phyloP scores from a whole-genome alignment of 345 rosid species.

The Hypericum androsaemum region DNA sequence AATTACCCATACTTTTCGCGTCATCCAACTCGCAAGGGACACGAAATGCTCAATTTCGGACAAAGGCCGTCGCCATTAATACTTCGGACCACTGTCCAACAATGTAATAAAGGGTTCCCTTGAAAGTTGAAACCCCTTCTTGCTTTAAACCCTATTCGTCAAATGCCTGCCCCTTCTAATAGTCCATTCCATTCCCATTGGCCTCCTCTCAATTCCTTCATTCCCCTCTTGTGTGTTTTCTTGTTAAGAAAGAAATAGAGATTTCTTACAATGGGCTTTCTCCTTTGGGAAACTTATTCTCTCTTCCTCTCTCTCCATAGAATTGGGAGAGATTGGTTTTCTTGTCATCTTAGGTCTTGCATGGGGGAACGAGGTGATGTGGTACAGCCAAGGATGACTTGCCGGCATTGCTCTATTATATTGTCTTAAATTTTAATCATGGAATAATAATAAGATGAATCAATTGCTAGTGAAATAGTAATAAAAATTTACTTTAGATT shows the following conservation, averaged over 20 bases:
- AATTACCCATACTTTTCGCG: slow-evolving; percentile 10
- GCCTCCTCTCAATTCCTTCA: slow-evolving; percentile 16
- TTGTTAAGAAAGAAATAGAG: slow-evolving; percentile 4
- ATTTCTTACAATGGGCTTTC: slow-evolving; percentile 13
- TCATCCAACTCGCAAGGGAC: slow-evolving; percentile 7
- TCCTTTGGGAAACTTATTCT: slow-evolving; percentile 21
- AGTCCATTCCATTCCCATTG: slow-evolving; percentile 20
- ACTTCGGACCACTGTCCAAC: not conserved
- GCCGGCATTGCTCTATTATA: slow-evolving; percentile 28
- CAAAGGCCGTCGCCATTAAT: slow-evolving; percentile 18
- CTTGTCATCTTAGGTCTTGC: slow-evolving; percentile 23
- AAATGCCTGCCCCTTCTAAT: slow-evolving; percentile 16
- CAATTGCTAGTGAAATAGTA: too few relatives aligned
- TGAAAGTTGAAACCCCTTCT: not conserved
- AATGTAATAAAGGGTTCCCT: not conserved
- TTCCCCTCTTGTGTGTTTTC: not conserved
- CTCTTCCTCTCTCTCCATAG: not conserved
- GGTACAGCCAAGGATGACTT: slow-evolving; percentile 84
- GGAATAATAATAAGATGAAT: not conserved
- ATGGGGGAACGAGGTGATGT: slow-evolving; percentile 38
- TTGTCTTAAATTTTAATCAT: not conserved
- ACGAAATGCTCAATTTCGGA: slow-evolving; percentile 10
- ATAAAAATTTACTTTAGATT: too few relatives aligned
- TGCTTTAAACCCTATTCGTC: slow-evolving; percentile 20
- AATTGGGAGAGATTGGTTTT: not conserved